Percentiles rank a stretch among this genome's conserved stretches.
These are phyloP conservation scores for Physocladia obscura DNA, from an alignment of 192 early-diverging fungal species.

Conservation along the genomic window DNA sequence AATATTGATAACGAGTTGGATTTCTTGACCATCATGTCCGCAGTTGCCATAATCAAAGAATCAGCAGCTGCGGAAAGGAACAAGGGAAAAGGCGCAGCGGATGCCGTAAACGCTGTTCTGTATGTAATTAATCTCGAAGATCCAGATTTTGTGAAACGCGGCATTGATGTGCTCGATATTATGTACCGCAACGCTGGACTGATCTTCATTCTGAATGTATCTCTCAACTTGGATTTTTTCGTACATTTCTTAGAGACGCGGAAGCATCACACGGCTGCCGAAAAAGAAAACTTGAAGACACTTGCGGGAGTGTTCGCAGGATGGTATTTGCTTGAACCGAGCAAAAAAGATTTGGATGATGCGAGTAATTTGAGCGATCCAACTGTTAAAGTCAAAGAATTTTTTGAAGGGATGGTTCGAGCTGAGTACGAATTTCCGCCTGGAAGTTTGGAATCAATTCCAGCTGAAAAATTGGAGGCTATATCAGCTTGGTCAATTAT, in stretches of 20 bases:
- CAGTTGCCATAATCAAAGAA: not conserved
- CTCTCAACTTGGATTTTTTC: slow-evolving; percentile 19
- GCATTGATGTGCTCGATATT: slow-evolving; percentile 11
- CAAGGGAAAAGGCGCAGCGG: not conserved
- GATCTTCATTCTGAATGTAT: not conserved
- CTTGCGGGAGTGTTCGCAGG: slow-evolving; percentile 9
- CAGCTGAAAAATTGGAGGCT: too few species aligned
- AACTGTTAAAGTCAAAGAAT: not conserved
- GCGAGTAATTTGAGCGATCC: not conserved
- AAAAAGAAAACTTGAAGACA: slow-evolving; percentile 15
- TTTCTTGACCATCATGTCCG: not conserved
- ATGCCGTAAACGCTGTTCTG: not conserved
- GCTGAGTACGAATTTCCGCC: slow-evolving; percentile 16
- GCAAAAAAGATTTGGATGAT: not conserved
- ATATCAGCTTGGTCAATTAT: too few species aligned
- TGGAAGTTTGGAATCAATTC: too few species aligned
- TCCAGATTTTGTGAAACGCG: slow-evolving; percentile 6
- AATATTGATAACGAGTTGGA: not conserved
- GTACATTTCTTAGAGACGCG: slow-evolving; percentile 11
- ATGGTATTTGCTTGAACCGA: slow-evolving; percentile 3
- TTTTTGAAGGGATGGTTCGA: slow-evolving; percentile 19
- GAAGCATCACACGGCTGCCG: not conserved
- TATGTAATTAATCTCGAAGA: slow-evolving; percentile 20
- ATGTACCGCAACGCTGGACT: not conserved
- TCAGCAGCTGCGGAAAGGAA: not conserved